Evolutionary conservation across 2,329 filamentous ascomycete genomes (phyloP).

Genomic region (Colletotrichum gigasporum): DNA sequence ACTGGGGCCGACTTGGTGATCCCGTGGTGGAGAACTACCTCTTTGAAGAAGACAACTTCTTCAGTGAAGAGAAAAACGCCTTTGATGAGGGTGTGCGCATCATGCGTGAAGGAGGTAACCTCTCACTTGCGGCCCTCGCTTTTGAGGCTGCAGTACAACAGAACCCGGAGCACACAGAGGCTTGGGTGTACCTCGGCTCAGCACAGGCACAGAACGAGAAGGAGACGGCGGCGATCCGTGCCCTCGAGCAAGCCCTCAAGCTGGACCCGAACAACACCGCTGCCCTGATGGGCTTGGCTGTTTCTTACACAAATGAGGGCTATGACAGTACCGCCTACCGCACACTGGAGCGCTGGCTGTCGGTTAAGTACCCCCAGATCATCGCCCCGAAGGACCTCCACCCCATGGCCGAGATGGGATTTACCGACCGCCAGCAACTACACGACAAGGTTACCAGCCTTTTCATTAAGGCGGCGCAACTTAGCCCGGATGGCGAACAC

Average conservation of each 20-base stretch:
- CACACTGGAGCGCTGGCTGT: conserved; percentile 95
- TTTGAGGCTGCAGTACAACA: conserved; percentile 97
- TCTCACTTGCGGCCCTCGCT: conserved; percentile 90
- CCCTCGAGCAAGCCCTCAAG: conserved; percentile 89
- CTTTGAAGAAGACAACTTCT: conserved; percentile 95
- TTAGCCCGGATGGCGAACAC: conserved; percentile 89
- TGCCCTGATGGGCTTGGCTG: conserved; percentile 93
- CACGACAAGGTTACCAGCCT: conserved; percentile 91
- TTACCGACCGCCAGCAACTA: conserved; percentile 89
- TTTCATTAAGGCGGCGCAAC: conserved; percentile 91
- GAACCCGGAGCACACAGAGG: conserved; percentile 85
- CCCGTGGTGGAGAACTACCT: conserved; percentile 88
- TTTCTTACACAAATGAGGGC: conserved; percentile 98
- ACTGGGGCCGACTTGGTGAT: conserved; percentile 71
- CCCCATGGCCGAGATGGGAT: conserved; percentile 84
- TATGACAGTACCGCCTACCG: conserved; percentile 98
- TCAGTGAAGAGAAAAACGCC: conserved; percentile 81
- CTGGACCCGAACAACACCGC: conserved; percentile 87
- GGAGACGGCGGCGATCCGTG: conserved; percentile 93
- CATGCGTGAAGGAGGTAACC: conserved; percentile 91
- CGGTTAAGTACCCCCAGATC: conserved; percentile 90
- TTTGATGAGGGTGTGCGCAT: conserved; percentile 95
- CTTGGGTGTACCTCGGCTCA: conserved; percentile 91
- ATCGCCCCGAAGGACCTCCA: conserved; percentile 78
- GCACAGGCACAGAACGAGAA: conserved; percentile 99